These are phyloP conservation scores for Penicillium fimorum DNA, from an alignment of 495 filamentous ascomycete genomes.

Conservation along the genomic window DNA sequence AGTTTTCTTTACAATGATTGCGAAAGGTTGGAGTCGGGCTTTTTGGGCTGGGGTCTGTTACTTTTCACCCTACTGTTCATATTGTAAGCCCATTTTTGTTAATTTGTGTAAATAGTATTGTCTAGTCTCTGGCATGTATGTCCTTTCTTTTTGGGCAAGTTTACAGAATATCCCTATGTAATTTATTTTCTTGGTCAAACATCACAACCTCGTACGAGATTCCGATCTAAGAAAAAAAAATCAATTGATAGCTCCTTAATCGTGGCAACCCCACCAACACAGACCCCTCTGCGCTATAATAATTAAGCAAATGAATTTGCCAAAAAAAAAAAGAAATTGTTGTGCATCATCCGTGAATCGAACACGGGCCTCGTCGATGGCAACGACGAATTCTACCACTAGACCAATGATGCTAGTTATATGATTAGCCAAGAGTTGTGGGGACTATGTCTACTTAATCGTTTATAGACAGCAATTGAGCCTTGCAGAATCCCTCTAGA, in stretches of 20 bases:
- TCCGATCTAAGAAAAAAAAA: neutral
- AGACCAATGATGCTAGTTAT: constrained; percentile 52
- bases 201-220: neutral
- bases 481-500: no score
- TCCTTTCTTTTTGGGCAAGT: neutral
- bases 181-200: neutral
- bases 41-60: constrained; percentile 11
- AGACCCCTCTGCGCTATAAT: no score
- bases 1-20: constrained; percentile 13
- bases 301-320: neutral
- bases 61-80: constrained; percentile 2
- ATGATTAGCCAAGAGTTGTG: neutral
- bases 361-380: constrained; percentile 60
- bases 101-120: constrained; percentile 1
- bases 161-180: neutral
- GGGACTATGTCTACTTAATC: neutral
- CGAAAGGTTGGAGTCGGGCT: neutral
- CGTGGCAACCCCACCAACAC: no score
- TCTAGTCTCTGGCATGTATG: neutral
- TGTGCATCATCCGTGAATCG: constrained; percentile 57
- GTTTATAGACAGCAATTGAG: no score
- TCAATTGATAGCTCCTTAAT: neutral
- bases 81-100: constrained; percentile 5
- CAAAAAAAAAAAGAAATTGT: constrained; percentile 15
- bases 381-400: constrained; percentile 62